Conservation (phyloP, 257 asterid species). For the Schizonepeta tenuifolia region DNA sequence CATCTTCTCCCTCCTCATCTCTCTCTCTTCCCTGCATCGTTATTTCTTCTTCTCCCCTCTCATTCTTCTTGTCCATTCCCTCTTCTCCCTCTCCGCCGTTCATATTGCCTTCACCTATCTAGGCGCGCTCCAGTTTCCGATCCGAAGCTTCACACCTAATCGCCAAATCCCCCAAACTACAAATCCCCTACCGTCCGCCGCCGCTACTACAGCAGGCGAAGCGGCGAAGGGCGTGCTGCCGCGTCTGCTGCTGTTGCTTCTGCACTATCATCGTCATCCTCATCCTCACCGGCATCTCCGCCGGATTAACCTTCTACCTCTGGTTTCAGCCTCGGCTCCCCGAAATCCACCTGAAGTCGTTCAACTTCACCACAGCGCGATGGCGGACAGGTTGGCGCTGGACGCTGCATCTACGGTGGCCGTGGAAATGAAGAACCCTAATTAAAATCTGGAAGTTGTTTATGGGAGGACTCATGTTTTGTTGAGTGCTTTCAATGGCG, state of each 20-base stretch:
- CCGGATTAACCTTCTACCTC: conserved; percentile 41
- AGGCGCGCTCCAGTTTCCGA: too few relatives aligned
- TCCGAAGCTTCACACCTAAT: too few relatives aligned
- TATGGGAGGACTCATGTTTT: conserved; percentile 37
- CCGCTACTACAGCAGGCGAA: too few relatives aligned
- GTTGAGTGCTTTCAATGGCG: conserved; percentile 26
- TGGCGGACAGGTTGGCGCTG: conserved; percentile 35
- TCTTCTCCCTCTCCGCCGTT: too few relatives aligned
- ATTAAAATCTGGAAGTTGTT: conserved; percentile 36
- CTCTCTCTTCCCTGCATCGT: too few relatives aligned
- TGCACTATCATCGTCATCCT: conserved; percentile 28
- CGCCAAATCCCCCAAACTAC: too few relatives aligned
- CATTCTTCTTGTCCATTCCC: too few relatives aligned
- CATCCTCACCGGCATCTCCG: conserved; percentile 26
- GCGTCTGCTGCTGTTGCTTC: conserved; percentile 46
- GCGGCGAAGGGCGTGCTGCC: too few relatives aligned
- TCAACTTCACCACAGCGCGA: conserved; percentile 30
- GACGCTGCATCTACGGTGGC: conserved; percentile 32
- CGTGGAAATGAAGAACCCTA: conserved; percentile 44
- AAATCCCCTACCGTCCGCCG: too few relatives aligned
- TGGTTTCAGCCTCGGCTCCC: conserved; percentile 58
- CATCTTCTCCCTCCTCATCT: too few relatives aligned
- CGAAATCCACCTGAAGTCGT: conserved; percentile 38
- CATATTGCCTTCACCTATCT: too few relatives aligned
- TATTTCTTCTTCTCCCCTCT: too few relatives aligned